Conservation (phyloP, 441 rosid species). For the Pelargonium myrrhifolium region DNA sequence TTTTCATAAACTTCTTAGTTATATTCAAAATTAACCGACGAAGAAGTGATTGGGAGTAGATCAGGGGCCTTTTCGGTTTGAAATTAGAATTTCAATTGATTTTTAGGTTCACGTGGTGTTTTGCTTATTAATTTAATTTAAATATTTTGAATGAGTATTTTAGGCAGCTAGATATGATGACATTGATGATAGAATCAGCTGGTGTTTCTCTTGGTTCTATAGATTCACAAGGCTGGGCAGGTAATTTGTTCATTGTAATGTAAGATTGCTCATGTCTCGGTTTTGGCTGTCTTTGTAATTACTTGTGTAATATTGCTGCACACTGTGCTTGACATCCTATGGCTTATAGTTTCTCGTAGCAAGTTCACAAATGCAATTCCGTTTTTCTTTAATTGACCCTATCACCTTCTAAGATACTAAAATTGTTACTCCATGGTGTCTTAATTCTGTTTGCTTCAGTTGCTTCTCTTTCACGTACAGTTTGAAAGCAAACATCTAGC, state of each 20-base stretch:
- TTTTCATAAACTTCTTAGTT: no score
- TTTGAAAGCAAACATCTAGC: no score
- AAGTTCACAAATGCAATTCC: not conserved
- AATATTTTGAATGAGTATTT: constrained; percentile 2
- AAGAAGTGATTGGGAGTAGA: no score
- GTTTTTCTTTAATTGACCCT: not conserved
- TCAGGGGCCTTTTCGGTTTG: no score
- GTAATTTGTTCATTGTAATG: constrained; percentile 26
- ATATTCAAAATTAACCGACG: no score
- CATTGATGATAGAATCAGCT: constrained; percentile 48
- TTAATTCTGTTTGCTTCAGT: no score
- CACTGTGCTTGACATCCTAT: not conserved
- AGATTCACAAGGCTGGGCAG: constrained; percentile 77
- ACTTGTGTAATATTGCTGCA: not conserved
- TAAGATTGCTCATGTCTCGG: not conserved
- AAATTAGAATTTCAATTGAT: not conserved
- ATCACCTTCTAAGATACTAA: not conserved
- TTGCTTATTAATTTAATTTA: no score
- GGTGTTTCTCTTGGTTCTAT: constrained; percentile 69
- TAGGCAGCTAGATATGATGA: constrained; percentile 88
- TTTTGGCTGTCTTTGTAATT: not conserved
- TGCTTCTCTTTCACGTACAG: no score
- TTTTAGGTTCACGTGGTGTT: no score
- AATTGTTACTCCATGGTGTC: no score
- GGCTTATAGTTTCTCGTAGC: not conserved